phyloP scores from a whole-genome alignment of 805 yeast species.

The Candida peoriensis region DNA sequence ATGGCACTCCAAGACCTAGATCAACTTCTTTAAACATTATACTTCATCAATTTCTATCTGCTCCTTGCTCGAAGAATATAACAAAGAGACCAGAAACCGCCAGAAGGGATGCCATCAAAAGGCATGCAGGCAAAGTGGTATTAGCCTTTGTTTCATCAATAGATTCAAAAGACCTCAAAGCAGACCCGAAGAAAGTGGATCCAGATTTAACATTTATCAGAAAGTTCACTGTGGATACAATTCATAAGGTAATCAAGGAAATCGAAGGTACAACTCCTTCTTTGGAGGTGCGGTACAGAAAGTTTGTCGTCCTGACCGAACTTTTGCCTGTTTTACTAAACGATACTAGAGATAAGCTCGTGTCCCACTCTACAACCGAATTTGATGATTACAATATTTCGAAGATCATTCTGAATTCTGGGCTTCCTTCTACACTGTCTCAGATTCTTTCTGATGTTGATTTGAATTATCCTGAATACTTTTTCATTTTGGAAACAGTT shows the following conservation, averaged over 20 bases:
- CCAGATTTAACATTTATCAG: conserved; percentile 70
- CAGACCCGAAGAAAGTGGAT: conserved; percentile 49
- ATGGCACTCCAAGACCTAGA: conserved; percentile 55
- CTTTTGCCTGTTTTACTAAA: conserved; percentile 23
- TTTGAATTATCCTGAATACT: conserved; percentile 65
- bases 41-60: conserved; percentile 66
- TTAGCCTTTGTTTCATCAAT: conserved; percentile 59
- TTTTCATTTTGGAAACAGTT: conserved; percentile 51
- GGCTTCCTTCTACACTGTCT: conserved; percentile 53
- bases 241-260: conserved; percentile 58
- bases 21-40: conserved; percentile 74
- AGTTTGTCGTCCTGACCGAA: conserved; percentile 36
- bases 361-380: conserved; percentile 33
- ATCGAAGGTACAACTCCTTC: conserved; percentile 31
- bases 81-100: conserved; percentile 34
- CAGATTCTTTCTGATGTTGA: conserved; percentile 61
- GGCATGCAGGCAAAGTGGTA: conserved; percentile 56
- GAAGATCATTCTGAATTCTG: conserved; percentile 63
- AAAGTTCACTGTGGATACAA: conserved; percentile 64
- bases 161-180: conserved; percentile 25
- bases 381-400: conserved; percentile 63
- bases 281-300: conserved; percentile 46
- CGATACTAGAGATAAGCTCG: conserved; percentile 14
- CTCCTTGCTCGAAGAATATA: conserved; percentile 27
- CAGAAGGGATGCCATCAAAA: conserved; percentile 53